Base-by-base conservation (phyloP, 2,329 filamentous ascomycete species). In the Aspergillus floridensis region DNA sequence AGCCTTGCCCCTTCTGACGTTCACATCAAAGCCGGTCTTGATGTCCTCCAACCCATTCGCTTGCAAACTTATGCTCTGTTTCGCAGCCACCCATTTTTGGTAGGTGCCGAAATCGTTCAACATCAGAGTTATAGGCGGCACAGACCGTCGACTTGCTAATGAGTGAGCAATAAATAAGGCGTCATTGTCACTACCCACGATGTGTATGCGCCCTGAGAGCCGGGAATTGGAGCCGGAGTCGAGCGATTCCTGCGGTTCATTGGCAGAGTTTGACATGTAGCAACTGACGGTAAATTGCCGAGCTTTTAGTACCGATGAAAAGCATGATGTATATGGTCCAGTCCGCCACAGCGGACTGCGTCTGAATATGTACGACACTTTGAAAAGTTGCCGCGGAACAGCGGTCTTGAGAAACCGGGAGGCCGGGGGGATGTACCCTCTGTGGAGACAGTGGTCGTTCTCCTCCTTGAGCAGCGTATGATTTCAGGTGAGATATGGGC, bases 101-200 rank as follows among this genome's bases (percentile, higher is more conserved):
- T 72, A 62, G 10, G 64, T 63, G 68, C 54, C 68, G 54, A 41
- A 70, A 65, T 56, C 73, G 68, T 92, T 89, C 24, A 95, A 81
- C 19, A 96, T 81, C 6, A 96, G 82, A 0, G 90, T 92, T 41
- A 96, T 83, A 0, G 90, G 90, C 4, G 91, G 91, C 2, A 84
- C 82, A 21, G 52, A 96, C 81, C 1, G 89, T 87, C 11, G 90
- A 89, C 10, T 82, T 79, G 22, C 84, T 72, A 96, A 78, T 22
- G 85, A 85, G 70, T 88, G 86, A 35, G 92, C 91, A 61, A 92
- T 86, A 21, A 96, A 83, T 49, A 86, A 86, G 14, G 92, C 91
- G 8, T 96, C 80, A 69, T 91, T 93, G 29, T 92, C 92, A 5
- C 89, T 72, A 5, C 92, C 92, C 5, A 96, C 77, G 55, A 96